Percentiles rank a stretch among this genome's conserved stretches.
Conservation (phyloP, 2,329 filamentous ascomycete species). For the Microcyclosporella mali region DNA sequence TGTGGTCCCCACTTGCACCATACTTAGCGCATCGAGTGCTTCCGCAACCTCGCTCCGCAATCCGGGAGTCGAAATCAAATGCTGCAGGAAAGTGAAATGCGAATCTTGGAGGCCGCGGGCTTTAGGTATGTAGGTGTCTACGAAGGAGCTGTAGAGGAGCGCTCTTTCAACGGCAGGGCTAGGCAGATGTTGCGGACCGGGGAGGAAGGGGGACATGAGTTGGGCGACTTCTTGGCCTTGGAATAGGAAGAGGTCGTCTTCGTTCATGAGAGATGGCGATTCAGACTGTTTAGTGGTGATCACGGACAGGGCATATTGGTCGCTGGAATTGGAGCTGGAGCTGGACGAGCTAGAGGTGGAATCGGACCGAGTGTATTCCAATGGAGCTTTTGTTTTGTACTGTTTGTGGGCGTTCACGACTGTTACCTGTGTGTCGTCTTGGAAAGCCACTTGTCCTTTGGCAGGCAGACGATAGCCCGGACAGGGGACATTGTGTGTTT, state of each 20-base stretch:
- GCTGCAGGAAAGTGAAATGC: constrained; percentile 22
- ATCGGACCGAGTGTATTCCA: not conserved
- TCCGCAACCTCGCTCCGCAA: constrained; percentile 20
- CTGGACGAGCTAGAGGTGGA: not conserved
- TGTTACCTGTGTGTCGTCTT: constrained; percentile 23
- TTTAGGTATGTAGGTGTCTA: constrained; percentile 27
- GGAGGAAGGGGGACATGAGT: constrained; percentile 1
- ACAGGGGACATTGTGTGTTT: constrained; percentile 27
- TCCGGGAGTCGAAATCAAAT: constrained; percentile 17
- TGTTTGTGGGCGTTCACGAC: constrained; percentile 13
- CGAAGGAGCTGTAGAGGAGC: constrained; percentile 24
- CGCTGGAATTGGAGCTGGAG: not conserved
- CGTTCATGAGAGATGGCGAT: too few relatives aligned
- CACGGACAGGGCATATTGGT: not conserved
- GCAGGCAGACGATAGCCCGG: constrained; percentile 26
- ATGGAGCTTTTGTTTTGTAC: constrained; percentile 1
- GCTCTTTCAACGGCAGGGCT: constrained; percentile 13
- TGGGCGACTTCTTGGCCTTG: not conserved
- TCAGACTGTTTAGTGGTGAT: not conserved
- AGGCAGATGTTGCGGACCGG: constrained; percentile 10
- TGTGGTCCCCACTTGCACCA: constrained; percentile 26
- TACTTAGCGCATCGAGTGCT: constrained; percentile 25
- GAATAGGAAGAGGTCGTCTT: too few relatives aligned
- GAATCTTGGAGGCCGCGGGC: constrained; percentile 9
- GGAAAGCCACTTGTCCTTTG: constrained; percentile 23